phyloP scores from a whole-genome alignment of 192 early-diverging fungal species.

The Kickxella alabastrina region DNA sequence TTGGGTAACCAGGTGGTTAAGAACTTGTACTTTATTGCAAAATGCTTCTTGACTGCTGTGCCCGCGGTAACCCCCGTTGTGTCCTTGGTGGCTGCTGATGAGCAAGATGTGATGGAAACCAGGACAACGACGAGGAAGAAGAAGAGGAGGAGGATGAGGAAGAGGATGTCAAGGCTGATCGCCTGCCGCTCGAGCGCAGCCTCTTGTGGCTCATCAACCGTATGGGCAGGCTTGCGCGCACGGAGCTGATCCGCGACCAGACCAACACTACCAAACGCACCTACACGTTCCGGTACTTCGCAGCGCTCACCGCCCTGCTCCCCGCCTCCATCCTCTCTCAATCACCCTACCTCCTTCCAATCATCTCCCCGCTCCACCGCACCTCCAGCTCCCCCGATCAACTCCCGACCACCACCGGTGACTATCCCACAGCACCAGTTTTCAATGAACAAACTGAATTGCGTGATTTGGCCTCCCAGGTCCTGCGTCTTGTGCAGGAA shows the following conservation, averaged over 20 bases:
- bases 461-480: slow-evolving; percentile 73
- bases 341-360: slow-evolving; percentile 62
- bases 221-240: slow-evolving; percentile 33
- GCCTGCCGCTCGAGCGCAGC: slow-evolving; percentile 4
- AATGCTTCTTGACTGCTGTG: slow-evolving; percentile 55
- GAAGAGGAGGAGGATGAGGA: slow-evolving; percentile 43
- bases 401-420: slow-evolving; percentile 6
- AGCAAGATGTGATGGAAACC: no score
- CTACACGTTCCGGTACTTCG: slow-evolving; percentile 89
- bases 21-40: slow-evolving; percentile 90
- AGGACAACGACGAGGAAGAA: no score
- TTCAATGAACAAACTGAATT: slow-evolving; percentile 64
- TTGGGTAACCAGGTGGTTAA: slow-evolving; percentile 86
- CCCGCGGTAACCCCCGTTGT: slow-evolving; percentile 6
- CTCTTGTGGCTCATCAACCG: slow-evolving; percentile 49
- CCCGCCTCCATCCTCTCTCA: slow-evolving; percentile 53
- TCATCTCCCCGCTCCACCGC: slow-evolving; percentile 77
- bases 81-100: not conserved
- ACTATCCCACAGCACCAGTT: no score
- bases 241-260: slow-evolving; percentile 44
- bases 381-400: slow-evolving; percentile 61
- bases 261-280: slow-evolving; percentile 54
- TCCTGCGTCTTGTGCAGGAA: slow-evolving; percentile 70
- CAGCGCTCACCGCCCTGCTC: slow-evolving; percentile 73
- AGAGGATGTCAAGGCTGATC: slow-evolving; percentile 23